Evolutionary conservation across 202 grass and related monocot genomes (phyloP), one percentile per base, ranked within the genome.

Genomic region (Zizania palustris): DNA sequence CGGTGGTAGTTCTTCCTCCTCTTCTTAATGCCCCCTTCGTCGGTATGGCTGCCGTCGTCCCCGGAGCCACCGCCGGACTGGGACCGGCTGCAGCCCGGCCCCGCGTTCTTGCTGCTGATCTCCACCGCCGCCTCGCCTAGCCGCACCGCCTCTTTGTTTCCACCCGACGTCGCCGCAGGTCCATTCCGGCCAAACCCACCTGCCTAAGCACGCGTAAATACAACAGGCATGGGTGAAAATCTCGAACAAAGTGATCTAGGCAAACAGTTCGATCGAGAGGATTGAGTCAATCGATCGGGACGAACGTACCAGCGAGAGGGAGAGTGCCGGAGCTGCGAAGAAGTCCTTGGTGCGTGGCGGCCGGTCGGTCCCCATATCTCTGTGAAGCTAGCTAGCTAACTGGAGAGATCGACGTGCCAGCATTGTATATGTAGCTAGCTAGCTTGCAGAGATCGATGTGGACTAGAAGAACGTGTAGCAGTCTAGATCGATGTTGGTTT

Each of bases 261-360:
- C 16, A 15, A 73, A 15, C n/a, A n/a, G n/a, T n/a, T n/a, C n/a
- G n/a, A n/a, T 13, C 5, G 37, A 61, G 15, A 53, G 41, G 28
- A 42, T 0, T 9, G 59, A 10, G 35, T 22, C 37, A 22, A 37
- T 37, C 48, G 14, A 7, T n/a, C 15, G n/a, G n/a, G 9, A 19
- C 15, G 9, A 59, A 78, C 90, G 87, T 41, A 97, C 90, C 11
- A 97, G 93, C 14, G 93, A 91, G 50, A 97, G 93, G 65, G 93
- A 91, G 75, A 97, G 93, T 39, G 88, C 84, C 7, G 93, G 93
- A 45, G 86, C 83, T 18, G 93, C 77, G 65, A 97, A 91, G 83
- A 91, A 89, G 78, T 97, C 81, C 81, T 87, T 90, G 44, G 88
- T 87, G 28, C 56, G 78, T 8, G 69, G 72, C 15, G 72, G 49